These are phyloP conservation scores for Xylariaceae sp. DNA, from an alignment of 2,329 filamentous ascomycete genomes.

Conservation along the genomic window DNA sequence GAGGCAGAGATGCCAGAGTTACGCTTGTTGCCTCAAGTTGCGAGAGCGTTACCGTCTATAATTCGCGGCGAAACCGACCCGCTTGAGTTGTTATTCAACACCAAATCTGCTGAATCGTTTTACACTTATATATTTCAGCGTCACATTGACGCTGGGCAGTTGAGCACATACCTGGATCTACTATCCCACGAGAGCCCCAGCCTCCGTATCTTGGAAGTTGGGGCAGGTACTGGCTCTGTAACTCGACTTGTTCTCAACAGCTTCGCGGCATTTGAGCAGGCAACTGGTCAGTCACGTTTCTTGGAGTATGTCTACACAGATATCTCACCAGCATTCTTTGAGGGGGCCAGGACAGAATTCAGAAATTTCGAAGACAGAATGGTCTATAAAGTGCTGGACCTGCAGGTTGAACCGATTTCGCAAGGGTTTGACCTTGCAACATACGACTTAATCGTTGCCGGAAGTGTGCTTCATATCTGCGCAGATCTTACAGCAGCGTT, in stretches of 20 bases:
- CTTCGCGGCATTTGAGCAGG: conserved; percentile 10
- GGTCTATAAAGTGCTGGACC: not conserved
- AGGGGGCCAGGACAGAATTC: not conserved
- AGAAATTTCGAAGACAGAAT: not conserved
- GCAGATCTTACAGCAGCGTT: conserved; percentile 6
- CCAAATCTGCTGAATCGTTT: conserved; percentile 37
- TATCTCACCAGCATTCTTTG: conserved; percentile 3
- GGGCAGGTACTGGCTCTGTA: conserved; percentile 43
- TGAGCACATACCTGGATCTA: conserved; percentile 11
- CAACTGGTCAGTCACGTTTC: not conserved
- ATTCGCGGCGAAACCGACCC: conserved; percentile 40
- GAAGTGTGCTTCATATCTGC: conserved; percentile 24
- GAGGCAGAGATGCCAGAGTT: not conserved
- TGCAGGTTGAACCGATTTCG: not conserved
- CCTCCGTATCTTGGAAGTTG: conserved; percentile 44
- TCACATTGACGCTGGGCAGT: too few relatives aligned
- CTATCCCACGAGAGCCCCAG: conserved; percentile 36
- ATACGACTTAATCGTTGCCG: conserved; percentile 26
- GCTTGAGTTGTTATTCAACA: conserved; percentile 40
- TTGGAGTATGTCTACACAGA: conserved; percentile 8
- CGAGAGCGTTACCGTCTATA: conserved; percentile 10
- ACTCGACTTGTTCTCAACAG: conserved; percentile 30
- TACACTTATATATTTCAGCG: conserved; percentile 34
- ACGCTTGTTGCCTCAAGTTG: not conserved
- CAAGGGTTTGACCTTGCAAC: not conserved